Conservation (phyloP, 768 basidiomycete species). For the Kwoniella heveanensis region DNA sequence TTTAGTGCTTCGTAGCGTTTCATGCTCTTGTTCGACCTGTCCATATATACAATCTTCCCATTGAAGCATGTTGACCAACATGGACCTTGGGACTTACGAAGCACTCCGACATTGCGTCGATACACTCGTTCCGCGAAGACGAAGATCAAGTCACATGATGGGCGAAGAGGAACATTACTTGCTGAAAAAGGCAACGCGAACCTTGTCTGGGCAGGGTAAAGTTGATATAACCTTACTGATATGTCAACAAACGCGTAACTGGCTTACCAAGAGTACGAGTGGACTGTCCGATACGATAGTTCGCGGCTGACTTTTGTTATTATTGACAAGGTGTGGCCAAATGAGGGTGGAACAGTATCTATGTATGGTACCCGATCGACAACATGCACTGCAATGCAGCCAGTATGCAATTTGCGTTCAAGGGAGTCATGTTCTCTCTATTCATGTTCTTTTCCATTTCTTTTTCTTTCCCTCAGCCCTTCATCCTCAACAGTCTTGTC, state of each 20-base stretch:
- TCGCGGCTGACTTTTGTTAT: conserved; percentile 2
- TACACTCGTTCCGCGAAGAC: neutral
- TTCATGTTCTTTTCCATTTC: neutral
- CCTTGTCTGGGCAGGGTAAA: conserved; percentile 2
- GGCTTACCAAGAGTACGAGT: neutral
- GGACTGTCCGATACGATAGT: conserved; percentile 3
- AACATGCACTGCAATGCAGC: too few species aligned
- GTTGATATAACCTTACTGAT: conserved; percentile 23
- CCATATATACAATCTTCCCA: too few species aligned
- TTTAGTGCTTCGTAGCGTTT: too few species aligned
- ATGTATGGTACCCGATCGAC: neutral
- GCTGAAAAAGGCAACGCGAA: neutral
- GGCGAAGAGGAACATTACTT: conserved; percentile 4
- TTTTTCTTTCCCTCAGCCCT: conserved; percentile 2
- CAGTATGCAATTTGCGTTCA: too few species aligned
- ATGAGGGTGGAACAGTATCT: too few species aligned
- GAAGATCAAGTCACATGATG: neutral
- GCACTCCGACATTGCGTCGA: too few species aligned
- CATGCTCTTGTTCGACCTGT: too few species aligned
- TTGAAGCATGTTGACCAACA: too few species aligned
- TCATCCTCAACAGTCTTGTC: neutral
- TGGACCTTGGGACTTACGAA: too few species aligned
- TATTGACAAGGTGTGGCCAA: neutral
- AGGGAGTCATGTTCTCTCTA: neutral
- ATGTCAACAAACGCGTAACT: conserved; percentile 4